Evolutionary conservation across 2,329 filamentous ascomycete species (phyloP).

Genomic region (Stromatinia cepivora): DNA sequence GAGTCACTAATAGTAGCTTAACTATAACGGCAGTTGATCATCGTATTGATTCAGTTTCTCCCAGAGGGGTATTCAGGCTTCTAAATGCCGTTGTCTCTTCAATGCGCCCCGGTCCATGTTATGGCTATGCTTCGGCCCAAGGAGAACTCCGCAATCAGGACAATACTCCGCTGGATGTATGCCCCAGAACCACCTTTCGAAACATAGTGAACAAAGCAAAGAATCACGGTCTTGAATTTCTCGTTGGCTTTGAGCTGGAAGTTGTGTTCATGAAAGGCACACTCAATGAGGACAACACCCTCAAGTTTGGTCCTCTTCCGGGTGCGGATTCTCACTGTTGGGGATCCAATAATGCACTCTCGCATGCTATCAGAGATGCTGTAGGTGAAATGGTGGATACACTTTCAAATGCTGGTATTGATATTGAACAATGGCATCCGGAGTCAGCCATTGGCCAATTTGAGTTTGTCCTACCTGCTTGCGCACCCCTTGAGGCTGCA

Average conservation of each 20-base stretch:
- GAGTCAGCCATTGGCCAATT: conserved; percentile 21
- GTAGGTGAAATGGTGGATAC: conserved; percentile 64
- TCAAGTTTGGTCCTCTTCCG: conserved; percentile 46
- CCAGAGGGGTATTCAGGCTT: conserved; percentile 66
- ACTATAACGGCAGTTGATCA: conserved; percentile 68
- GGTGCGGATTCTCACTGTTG: conserved; percentile 68
- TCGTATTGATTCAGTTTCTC: conserved; percentile 52
- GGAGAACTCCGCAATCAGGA: conserved; percentile 63
- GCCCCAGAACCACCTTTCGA: conserved; percentile 65
- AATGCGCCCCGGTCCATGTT: conserved; percentile 57
- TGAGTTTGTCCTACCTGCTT: conserved; percentile 21
- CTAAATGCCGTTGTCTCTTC: conserved; percentile 66
- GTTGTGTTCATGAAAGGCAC: conserved; percentile 62
- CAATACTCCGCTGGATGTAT: conserved; percentile 53
- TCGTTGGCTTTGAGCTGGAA: conserved; percentile 81
- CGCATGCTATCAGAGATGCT: conserved; percentile 55
- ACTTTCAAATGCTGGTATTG: conserved; percentile 51
- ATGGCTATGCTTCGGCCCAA: conserved; percentile 64
- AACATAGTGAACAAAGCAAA: conserved; percentile 54
- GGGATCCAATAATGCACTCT: conserved; percentile 64
- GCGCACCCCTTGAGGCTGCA: conserved; percentile 17
- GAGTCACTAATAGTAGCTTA: conserved; percentile 63
- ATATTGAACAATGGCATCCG: conserved; percentile 20
- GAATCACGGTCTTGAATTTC: conserved; percentile 55
- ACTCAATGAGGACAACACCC: conserved; percentile 41